Evolutionary conservation across 2,329 filamentous ascomycete species (phyloP), one percentile per base, ranked within the genome.

Genomic region (Amauroascus verrucosus): DNA sequence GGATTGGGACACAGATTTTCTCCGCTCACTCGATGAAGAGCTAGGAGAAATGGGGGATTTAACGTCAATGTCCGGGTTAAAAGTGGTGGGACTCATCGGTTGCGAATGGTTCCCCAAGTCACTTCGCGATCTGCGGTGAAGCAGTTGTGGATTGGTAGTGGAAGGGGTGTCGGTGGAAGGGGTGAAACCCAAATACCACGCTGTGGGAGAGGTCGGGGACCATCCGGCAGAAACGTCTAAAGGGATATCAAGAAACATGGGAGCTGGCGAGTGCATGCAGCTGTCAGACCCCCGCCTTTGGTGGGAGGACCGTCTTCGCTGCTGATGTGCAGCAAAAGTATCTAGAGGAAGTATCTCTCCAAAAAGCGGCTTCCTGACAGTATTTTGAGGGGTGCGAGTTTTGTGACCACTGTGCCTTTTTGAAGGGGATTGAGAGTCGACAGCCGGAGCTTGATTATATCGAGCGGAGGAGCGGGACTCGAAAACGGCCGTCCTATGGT

Each of bases 251-350:
- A 66, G 57, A 57, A 71, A 67, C 54, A 70, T 69, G 9, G 72
- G 66, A 55, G 69, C 72, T 55, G 77, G 69, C 59, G 76, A 77
- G 57, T 77, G 75, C 58, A 85, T 69, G 64, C 77, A 82, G n/a
- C 85, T 83, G 63, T 90, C 86, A 41, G 85, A 87, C 20, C 83
- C 83, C 67, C 84, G 77, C 58, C 84, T 75, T 49, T 56, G 56
- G 16, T 58, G 51, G 46, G 30, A 47, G 3, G 85, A 86, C 20
- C 82, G 83, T 67, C 84, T 77, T 58, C 84, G 75, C 50, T 58
- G 54, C n/a, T 58, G 51, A 49, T 18, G 46, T 35, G n/a, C 52
- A 16, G 22, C 26, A 56, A 63, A 64, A 16, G 75, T 71, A 47
- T 76, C 71, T 18, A 73, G 67, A n/a, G 80, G 77, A 26, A 82